Conservation (phyloP, 768 basidiomycete species). For the Rossbeevera mucosa region DNA sequence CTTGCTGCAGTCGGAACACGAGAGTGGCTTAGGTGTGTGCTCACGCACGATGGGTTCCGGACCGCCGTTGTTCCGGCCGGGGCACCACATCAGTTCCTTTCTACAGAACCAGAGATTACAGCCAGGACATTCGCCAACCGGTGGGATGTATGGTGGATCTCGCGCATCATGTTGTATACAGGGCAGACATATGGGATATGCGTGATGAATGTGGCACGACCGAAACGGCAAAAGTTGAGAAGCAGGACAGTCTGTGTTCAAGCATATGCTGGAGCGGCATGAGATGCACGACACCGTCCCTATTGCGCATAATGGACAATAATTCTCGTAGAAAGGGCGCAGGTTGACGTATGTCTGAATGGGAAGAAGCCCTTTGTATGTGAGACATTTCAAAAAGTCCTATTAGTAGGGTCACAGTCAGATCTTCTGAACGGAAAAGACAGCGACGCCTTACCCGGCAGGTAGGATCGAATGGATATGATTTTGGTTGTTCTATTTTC, state of each 20-base stretch:
- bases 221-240: conserved; percentile 14
- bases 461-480: too few relatives aligned
- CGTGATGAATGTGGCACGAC: conserved; percentile 13
- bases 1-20: conserved; percentile 8
- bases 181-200: conserved; percentile 4
- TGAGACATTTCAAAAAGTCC: conserved; percentile 18
- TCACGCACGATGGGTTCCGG: neutral
- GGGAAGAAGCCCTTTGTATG: neutral
- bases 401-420: neutral
- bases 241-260: conserved; percentile 15
- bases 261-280: conserved; percentile 15
- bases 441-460: too few relatives aligned
- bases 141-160: neutral
- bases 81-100: conserved; percentile 20
- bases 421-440: neutral
- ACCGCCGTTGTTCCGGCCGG: conserved; percentile 3
- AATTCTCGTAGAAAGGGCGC: neutral
- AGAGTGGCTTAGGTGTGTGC: conserved; percentile 12
- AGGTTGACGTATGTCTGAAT: neutral
- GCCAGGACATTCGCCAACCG: conserved; percentile 17
- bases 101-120: conserved; percentile 22
- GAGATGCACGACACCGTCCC: conserved; percentile 1
- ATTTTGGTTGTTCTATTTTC: too few relatives aligned
- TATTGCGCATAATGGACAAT: conserved; percentile 16
- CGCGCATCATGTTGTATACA: conserved; percentile 6